Conservation (phyloP, 352 stramenopile species). For the Globisporangium apiculatum region DNA sequence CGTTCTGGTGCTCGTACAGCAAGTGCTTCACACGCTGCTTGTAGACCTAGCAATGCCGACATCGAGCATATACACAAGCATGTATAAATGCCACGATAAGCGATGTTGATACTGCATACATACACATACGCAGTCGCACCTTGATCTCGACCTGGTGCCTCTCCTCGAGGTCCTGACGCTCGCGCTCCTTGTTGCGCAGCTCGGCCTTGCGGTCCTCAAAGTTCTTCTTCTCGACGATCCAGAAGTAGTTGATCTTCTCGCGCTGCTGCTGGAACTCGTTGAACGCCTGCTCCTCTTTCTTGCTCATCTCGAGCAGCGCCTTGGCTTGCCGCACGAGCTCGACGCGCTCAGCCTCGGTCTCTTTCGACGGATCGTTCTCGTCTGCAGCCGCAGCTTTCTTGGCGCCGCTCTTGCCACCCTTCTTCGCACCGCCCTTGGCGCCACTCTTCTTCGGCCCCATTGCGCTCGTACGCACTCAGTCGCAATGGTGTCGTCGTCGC, state of each 20-base stretch:
- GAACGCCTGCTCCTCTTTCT: conserved; percentile 90
- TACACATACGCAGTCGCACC: conserved; percentile 12
- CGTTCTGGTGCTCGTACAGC: conserved; percentile 93
- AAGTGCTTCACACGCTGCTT: conserved; percentile 96
- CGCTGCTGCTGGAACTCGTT: conserved; percentile 95
- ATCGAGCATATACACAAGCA: too few species aligned
- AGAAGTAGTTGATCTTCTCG: conserved; percentile 97
- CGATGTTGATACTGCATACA: neutral
- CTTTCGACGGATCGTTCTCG: conserved; percentile 48
- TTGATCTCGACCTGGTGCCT: conserved; percentile 96
- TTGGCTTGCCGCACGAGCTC: conserved; percentile 78
- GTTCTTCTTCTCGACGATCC: conserved; percentile 96
- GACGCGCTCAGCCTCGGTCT: conserved; percentile 62
- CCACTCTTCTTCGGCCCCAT: conserved; percentile 63
- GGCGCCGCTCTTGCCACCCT: conserved; percentile 32
- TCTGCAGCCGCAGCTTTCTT: conserved; percentile 32
- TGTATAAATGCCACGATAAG: too few species aligned
- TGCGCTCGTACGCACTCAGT: neutral
- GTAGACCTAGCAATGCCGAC: conserved; percentile 56
- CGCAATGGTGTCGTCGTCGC: neutral
- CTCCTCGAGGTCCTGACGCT: conserved; percentile 93
- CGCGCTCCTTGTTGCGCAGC: conserved; percentile 92
- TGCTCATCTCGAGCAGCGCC: conserved; percentile 63
- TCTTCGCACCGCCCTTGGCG: conserved; percentile 50
- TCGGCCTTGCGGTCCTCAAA: conserved; percentile 91